phyloP scores from a whole-genome alignment of 2,329 filamentous ascomycete genomes.

The Lecanicillium sp. region DNA sequence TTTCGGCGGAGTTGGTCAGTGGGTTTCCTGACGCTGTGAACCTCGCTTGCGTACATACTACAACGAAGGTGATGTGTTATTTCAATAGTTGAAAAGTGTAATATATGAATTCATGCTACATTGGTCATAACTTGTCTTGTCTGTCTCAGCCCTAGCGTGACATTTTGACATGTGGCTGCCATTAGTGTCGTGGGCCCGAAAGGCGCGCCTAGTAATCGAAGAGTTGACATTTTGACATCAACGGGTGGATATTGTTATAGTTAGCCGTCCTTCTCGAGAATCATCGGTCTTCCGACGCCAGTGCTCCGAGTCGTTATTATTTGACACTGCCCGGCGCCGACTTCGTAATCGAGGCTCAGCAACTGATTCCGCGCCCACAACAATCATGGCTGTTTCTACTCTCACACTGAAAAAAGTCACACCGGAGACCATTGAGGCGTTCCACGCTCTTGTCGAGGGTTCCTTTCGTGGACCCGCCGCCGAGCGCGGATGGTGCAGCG shows the following conservation, averaged over 20 bases:
- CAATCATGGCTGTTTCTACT: slow-evolving; percentile 11
- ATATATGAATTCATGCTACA: background rate
- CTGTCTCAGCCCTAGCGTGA: background rate
- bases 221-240: background rate
- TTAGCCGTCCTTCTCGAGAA: no score
- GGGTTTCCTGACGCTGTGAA: background rate
- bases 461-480: slow-evolving; percentile 39
- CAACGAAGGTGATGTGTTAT: no score
- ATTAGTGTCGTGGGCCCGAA: slow-evolving; percentile 1
- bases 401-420: slow-evolving; percentile 32
- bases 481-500: slow-evolving; percentile 41
- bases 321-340: background rate
- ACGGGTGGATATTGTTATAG: slow-evolving; percentile 2
- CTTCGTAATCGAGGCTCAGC: background rate
- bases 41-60: background rate
- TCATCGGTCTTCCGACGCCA: background rate
- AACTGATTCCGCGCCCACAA: no score
- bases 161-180: background rate
- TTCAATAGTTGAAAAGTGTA: background rate
- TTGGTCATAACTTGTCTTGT: background rate
- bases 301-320: background rate
- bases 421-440: slow-evolving; percentile 23
- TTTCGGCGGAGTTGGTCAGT: background rate
- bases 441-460: slow-evolving; percentile 35
- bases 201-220: background rate